phyloP scores from a whole-genome alignment of 202 grass and related monocot species.

The Schoenoplectus triqueter region DNA sequence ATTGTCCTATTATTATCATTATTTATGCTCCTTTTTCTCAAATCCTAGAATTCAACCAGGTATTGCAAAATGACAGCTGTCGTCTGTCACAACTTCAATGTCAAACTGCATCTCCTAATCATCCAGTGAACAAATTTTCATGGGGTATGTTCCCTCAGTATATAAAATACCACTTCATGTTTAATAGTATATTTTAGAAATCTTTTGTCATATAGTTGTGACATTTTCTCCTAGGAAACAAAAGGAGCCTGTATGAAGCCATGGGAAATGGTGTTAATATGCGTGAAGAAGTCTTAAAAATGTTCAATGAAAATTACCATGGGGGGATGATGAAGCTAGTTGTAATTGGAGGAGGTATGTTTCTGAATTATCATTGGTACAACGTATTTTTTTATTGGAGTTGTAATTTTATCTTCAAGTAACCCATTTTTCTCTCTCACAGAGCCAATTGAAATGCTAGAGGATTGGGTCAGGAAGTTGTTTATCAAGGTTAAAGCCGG shows the following conservation, averaged over 20 bases:
- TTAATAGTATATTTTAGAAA: not conserved
- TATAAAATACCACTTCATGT: not conserved
- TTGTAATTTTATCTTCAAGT: constrained; percentile 12
- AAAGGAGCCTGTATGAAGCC: constrained; percentile 86
- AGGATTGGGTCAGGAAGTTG: constrained; percentile 81
- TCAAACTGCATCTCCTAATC: constrained; percentile 70
- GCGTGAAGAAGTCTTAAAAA: constrained; percentile 82
- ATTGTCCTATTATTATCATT: constrained; percentile 32
- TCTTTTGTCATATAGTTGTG: constrained; percentile 40
- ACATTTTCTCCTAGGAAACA: constrained; percentile 62
- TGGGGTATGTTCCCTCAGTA: constrained; percentile 70
- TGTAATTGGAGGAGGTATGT: constrained; percentile 92
- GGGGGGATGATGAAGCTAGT: constrained; percentile 89
- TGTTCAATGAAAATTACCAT: constrained; percentile 77
- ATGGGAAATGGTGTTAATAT: constrained; percentile 92
- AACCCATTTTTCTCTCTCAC: constrained; percentile 39
- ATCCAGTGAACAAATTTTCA: constrained; percentile 91
- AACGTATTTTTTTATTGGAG: not conserved
- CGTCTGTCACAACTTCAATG: constrained; percentile 90
- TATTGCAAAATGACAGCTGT: constrained; percentile 82
- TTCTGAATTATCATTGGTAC: constrained; percentile 26
- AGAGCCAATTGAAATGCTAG: constrained; percentile 86
- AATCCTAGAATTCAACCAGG: constrained; percentile 89
- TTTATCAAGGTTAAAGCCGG: constrained; percentile 89
- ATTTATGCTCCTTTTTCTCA: constrained; percentile 41